A percentile compares a stretch with the other conserved stretches of the same genome.
Conservation (phyloP, 129 eudicot species). For the Chrysanthemum makinoi region DNA sequence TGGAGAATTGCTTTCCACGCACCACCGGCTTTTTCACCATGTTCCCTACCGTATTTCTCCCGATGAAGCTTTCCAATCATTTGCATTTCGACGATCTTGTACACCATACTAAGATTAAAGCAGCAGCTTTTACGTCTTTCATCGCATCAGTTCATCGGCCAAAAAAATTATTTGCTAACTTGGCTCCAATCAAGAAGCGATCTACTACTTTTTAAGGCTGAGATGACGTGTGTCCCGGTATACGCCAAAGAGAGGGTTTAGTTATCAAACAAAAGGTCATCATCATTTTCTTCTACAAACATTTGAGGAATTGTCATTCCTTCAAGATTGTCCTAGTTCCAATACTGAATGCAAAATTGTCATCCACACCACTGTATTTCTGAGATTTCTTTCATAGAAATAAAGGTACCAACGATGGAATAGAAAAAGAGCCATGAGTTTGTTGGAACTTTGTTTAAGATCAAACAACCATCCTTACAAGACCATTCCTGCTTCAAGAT, state of each 20-base stretch:
- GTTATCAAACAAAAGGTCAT: background rate
- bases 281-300: no score
- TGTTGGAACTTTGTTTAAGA: no score
- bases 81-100: background rate
- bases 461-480: no score
- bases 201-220: conserved; percentile 10
- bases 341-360: no score
- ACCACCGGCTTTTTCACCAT: background rate
- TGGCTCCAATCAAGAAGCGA: background rate
- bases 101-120: background rate
- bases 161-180: no score
- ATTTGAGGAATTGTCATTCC: no score
- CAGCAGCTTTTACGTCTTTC: background rate
- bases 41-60: conserved; percentile 16
- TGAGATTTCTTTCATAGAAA: conserved; percentile 39
- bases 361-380: no score
- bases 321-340: no score
- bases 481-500: no score
- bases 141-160: background rate
- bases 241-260: conserved; percentile 17
- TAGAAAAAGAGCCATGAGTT: conserved; percentile 27
- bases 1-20: no score
- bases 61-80: background rate
- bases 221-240: conserved; percentile 21
- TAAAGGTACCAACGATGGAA: conserved; percentile 48